Evolutionary conservation across 768 basidiomycete species (phyloP).

Genomic region (Strobilomyces echinocephalus): DNA sequence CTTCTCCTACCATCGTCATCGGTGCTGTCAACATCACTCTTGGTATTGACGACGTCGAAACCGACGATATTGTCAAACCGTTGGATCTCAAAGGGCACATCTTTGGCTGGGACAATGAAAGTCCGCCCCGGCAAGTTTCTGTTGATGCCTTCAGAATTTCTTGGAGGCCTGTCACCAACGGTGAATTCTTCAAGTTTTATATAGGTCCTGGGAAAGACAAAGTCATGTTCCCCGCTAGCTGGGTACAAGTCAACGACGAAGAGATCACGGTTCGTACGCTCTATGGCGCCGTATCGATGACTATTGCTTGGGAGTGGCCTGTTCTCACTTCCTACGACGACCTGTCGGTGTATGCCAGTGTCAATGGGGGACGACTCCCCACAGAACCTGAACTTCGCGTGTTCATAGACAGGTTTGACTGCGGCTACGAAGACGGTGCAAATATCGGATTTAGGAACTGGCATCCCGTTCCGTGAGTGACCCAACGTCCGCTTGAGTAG

Average conservation of each 20-base stretch:
- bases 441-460: conserved; percentile 90
- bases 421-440: conserved; percentile 69
- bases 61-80: conserved; percentile 46
- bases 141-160: conserved; percentile 73
- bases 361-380: conserved; percentile 90
- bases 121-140: conserved; percentile 56
- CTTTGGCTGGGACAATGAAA: conserved; percentile 96
- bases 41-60: conserved; percentile 83
- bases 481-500: neutral
- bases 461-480: conserved; percentile 84
- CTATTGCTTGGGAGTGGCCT: conserved; percentile 81
- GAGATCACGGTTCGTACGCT: conserved; percentile 67
- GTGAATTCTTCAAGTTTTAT: conserved; percentile 74
- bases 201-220: conserved; percentile 38
- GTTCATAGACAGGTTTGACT: conserved; percentile 71
- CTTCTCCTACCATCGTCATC: conserved; percentile 45
- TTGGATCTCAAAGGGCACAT: conserved; percentile 51
- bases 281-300: conserved; percentile 78
- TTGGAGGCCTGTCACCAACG: conserved; percentile 85
- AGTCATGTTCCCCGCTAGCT: conserved; percentile 31
- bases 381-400: conserved; percentile 82
- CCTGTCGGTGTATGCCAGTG: conserved; percentile 72
- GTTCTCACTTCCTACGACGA: conserved; percentile 73
- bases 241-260: conserved; percentile 16
- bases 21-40: conserved; percentile 56